Percentiles rank a stretch among this genome's conserved stretches.
Evolutionary conservation across 1,284 basidiomycete species (phyloP).

Genomic region (Cyathus pygmaeus): DNA sequence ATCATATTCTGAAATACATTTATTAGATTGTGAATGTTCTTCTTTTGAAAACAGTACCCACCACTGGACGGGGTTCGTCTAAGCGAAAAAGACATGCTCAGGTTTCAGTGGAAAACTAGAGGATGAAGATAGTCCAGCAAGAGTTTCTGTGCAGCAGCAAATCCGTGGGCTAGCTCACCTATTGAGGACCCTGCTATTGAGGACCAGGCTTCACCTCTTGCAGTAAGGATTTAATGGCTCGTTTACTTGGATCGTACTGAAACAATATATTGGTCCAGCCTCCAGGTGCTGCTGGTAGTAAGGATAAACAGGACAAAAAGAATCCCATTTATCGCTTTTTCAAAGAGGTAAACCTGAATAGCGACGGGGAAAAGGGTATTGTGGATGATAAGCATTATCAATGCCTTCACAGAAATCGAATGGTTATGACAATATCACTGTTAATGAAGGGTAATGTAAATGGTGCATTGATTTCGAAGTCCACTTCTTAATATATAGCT

Average conservation of each 20-base stretch:
- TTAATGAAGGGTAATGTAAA: not conserved
- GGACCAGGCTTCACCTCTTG: no score
- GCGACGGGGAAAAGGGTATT: not conserved
- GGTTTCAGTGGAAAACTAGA: not conserved
- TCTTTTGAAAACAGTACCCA: not conserved
- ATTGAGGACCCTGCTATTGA: no score
- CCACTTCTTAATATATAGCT: not conserved
- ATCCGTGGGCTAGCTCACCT: not conserved
- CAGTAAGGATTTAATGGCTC: no score
- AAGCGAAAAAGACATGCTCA: not conserved
- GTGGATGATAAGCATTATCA: not conserved
- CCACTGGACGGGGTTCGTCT: not conserved
- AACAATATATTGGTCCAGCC: no score
- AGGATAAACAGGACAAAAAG: no score
- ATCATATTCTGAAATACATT: no score
- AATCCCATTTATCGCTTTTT: constrained; percentile 9
- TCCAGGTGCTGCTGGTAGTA: no score
- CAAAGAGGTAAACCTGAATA: not conserved
- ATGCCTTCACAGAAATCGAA: not conserved
- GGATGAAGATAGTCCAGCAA: not conserved
- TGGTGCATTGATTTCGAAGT: not conserved
- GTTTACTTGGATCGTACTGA: no score
- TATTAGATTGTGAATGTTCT: not conserved
- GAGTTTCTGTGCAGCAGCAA: not conserved
- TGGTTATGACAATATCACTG: not conserved